Evolutionary conservation across 768 basidiomycete genomes (phyloP).

Genomic region (Mycena capillaripes): DNA sequence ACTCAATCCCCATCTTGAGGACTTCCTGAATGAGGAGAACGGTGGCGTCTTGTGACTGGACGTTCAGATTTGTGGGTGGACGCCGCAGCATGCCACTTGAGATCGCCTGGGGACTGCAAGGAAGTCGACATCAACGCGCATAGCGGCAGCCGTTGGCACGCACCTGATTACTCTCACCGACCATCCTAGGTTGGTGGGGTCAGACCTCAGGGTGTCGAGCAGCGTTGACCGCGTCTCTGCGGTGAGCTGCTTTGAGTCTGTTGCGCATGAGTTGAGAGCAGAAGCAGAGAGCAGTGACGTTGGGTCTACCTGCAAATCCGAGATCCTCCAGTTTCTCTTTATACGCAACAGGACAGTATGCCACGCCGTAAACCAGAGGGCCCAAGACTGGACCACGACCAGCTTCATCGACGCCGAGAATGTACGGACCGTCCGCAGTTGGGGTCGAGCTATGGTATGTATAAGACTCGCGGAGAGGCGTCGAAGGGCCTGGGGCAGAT

Average conservation of each 20-base stretch:
- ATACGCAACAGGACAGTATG: slow-evolving; percentile 90
- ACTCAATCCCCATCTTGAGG: slow-evolving; percentile 80
- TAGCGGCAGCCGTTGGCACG: neutral
- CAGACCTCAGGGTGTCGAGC: slow-evolving; percentile 75
- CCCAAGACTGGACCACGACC: slow-evolving; percentile 96
- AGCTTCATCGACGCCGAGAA: slow-evolving; percentile 99
- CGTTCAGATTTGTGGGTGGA: slow-evolving; percentile 89
- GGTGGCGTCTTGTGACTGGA: slow-evolving; percentile 91
- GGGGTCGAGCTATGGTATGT: slow-evolving; percentile 83
- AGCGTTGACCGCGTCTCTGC: slow-evolving; percentile 76
- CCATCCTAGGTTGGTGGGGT: slow-evolving; percentile 83
- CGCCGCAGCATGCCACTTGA: slow-evolving; percentile 91
- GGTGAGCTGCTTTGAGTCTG: slow-evolving; percentile 95
- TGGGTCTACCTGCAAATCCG: slow-evolving; percentile 86
- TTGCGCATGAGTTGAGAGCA: neutral
- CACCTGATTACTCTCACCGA: slow-evolving; percentile 85
- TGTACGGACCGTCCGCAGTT: slow-evolving; percentile 82
- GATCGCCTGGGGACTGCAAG: slow-evolving; percentile 86
- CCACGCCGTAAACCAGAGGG: slow-evolving; percentile 95
- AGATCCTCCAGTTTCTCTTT: slow-evolving; percentile 79
- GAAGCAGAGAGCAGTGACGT: neutral
- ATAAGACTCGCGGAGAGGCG: slow-evolving; percentile 77
- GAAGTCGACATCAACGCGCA: neutral
- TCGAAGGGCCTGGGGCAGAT: slow-evolving; percentile 71
- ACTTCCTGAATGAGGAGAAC: slow-evolving; percentile 89